Evolutionary conservation across 208 protist genomes (phyloP).

Genomic region (Leishmania amazonensis): DNA sequence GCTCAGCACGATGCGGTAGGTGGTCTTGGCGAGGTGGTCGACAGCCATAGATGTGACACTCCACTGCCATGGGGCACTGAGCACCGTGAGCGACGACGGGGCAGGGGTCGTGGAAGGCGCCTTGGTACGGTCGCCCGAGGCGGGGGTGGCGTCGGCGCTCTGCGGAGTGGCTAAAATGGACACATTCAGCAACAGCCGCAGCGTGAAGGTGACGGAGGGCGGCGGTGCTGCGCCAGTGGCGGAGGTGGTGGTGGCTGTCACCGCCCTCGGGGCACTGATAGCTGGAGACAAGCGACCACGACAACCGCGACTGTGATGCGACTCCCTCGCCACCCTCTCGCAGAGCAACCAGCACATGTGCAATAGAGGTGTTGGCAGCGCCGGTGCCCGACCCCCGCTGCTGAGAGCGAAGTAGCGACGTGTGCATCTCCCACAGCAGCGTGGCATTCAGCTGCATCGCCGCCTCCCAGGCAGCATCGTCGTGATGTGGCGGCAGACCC

Average conservation of each 20-base stretch:
- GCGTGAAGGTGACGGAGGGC: background rate
- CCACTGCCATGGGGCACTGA: constrained; percentile 21
- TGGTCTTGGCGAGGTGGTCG: background rate
- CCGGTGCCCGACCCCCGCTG: background rate
- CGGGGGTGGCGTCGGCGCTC: background rate
- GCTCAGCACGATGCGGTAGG: constrained; percentile 21
- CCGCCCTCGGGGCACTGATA: constrained; percentile 1
- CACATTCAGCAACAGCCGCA: constrained; percentile 25
- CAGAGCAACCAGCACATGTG: constrained; percentile 17
- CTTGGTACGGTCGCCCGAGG: background rate
- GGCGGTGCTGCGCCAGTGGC: background rate
- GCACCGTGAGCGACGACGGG: constrained; percentile 19
- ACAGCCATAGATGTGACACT: background rate
- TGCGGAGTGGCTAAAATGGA: background rate
- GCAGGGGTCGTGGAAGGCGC: constrained; percentile 1
- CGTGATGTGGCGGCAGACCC: background rate
- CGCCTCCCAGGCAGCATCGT: constrained; percentile 23
- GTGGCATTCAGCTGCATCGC: constrained; percentile 30
- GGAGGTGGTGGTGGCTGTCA: background rate
- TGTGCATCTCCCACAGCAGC: constrained; percentile 29
- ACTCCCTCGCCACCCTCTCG: background rate
- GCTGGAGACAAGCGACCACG: constrained; percentile 26
- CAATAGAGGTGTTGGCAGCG: constrained; percentile 5
- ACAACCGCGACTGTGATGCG: background rate
- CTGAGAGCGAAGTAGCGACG: constrained; percentile 7